These are phyloP conservation scores for Penicillium lividum DNA, from an alignment of 495 filamentous ascomycete species.

Conservation along the genomic window DNA sequence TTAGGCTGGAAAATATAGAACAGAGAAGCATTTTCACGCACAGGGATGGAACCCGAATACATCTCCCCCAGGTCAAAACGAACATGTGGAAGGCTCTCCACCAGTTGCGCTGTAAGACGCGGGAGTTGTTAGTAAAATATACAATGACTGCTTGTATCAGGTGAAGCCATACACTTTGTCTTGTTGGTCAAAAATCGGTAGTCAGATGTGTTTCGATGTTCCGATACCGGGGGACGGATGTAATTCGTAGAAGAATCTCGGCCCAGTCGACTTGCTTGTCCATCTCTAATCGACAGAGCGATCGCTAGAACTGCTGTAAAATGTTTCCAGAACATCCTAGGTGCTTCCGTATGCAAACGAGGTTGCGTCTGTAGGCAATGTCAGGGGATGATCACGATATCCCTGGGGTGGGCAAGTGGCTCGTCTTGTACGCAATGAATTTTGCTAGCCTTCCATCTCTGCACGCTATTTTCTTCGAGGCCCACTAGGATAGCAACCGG, in stretches of 20 bases:
- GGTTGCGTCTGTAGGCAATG: no score
- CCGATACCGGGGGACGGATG: neutral
- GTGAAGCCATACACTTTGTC: conserved; percentile 34
- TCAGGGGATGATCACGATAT: no score
- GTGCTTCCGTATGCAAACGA: no score
- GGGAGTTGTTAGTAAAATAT: neutral
- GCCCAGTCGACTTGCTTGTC: neutral
- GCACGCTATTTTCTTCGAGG: no score
- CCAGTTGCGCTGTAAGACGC: conserved; percentile 52
- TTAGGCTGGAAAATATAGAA: conserved; percentile 56
- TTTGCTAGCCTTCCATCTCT: no score
- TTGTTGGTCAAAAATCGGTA: conserved; percentile 41
- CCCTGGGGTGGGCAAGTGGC: no score
- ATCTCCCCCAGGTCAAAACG: conserved; percentile 73
- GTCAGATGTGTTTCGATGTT: conserved; percentile 13
- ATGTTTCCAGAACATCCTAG: neutral
- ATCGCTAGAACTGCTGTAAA: neutral
- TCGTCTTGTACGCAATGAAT: no score
- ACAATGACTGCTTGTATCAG: neutral
- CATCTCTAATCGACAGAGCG: neutral
- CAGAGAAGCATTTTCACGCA: conserved; percentile 55
- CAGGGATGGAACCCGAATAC: conserved; percentile 75
- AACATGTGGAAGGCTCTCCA: conserved; percentile 73
- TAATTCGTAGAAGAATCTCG: neutral
- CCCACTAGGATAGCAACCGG: no score